Base-by-base conservation (phyloP, 2,329 filamentous ascomycete genomes). In the Hymenoscyphus salicellus region DNA sequence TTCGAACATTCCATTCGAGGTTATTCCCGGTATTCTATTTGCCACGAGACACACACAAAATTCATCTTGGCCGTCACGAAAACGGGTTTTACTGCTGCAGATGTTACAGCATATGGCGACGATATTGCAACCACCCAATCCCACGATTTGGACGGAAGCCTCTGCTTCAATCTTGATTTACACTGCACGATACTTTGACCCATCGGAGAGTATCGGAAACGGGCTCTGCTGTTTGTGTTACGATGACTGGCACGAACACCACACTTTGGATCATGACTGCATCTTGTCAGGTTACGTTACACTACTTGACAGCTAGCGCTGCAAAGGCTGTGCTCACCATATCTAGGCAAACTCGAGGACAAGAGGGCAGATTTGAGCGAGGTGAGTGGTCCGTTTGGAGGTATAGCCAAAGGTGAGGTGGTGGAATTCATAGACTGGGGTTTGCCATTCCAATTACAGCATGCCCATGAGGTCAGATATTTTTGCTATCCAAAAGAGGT, bases 241-340 rank as follows among this genome's bases (percentile, higher is more conserved):
- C 38, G 7, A 41, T 30, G 26, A 46, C 43, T 28, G 38, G 20
- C 58, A 60, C 28, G 58, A 32, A 20, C 17, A 46, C 46, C 58
- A 52, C 58, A 49, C 43, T 60, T 60, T 49, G 58, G 28, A 23
- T 49, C 10, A 49, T 30, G 30, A 46, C 36, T 26, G 26, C 58
- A 33, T n/a, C 43, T 20, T 49, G 3, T 33, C 10, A 26, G 58
- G 58, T 36, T 60, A 60, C 58, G 28, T 60, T 60, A 60, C 58
- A 41, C 58, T 49, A 52, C 46, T 26, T 52, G 46, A 52, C 46
- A 52, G 46, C 20, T 26, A 26, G 17, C n/a, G 41, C 41, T 11
- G 16, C 17, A 41, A n/a, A 43, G 23, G 46, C 23, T 23, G 46
- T 52, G 46, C 20, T 52, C 46, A 26, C 20, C 46, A 20, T 14